Evolutionary conservation across 225 moss, liverwort and hornwort species (phyloP).

Genomic region (Sphagnum tenellum): DNA sequence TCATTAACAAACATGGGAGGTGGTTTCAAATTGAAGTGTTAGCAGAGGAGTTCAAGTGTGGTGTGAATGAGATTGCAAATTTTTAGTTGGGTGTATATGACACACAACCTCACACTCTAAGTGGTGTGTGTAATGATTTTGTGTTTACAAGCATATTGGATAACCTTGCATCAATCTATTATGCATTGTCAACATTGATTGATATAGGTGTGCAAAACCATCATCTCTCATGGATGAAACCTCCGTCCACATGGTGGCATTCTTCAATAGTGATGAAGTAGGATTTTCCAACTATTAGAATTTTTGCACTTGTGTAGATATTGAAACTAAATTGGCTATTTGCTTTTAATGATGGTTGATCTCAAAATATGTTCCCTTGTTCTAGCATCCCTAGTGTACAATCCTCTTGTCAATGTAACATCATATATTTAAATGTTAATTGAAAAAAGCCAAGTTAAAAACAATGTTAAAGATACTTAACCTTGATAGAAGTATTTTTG

Average conservation of each 20-base stretch:
- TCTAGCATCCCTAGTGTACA: no score
- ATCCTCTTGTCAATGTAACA: no score
- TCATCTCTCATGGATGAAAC: conserved; percentile 55
- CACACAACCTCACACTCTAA: conserved; percentile 66
- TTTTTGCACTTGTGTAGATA: no score
- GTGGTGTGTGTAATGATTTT: conserved; percentile 76
- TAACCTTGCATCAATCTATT: conserved; percentile 64
- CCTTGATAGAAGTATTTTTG: no score
- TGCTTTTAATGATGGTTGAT: no score
- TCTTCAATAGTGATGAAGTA: conserved; percentile 81
- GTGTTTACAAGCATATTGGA: conserved; percentile 74
- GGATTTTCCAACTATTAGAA: no score
- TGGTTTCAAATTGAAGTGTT: conserved; percentile 85
- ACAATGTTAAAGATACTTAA: no score
- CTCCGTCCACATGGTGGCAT: conserved; percentile 64
- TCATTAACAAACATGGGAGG: conserved; percentile 75
- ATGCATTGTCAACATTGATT: conserved; percentile 67
- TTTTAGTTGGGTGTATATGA: conserved; percentile 79
- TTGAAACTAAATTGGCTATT: no score
- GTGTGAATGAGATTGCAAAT: conserved; percentile 63
- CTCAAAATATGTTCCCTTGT: no score
- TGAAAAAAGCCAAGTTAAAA: no score
- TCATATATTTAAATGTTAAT: no score
- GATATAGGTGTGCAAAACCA: conserved; percentile 48
- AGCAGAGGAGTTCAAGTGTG: conserved; percentile 71